Conservation (phyloP, 306 rosid genomes). For the Alnus rubra region DNA sequence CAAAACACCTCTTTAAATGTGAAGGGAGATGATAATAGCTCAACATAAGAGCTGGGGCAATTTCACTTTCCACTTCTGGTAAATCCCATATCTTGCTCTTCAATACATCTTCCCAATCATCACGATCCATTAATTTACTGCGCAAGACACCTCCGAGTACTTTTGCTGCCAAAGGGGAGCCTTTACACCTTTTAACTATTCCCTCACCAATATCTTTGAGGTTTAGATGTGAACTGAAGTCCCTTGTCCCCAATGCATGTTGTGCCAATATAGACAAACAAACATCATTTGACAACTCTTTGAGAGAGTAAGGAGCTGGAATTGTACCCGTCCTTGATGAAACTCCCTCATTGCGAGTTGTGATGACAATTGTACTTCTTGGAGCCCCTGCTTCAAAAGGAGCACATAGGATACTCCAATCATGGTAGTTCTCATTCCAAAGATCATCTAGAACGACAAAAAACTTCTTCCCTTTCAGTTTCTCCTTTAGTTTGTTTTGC, state of each 20-base stretch:
- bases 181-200: not conserved
- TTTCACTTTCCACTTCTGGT: not conserved
- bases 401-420: conserved; percentile 2
- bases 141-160: not conserved
- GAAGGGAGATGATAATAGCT: conserved; percentile 8
- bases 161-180: conserved; percentile 10
- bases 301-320: not conserved
- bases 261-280: conserved; percentile 5
- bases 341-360: not conserved
- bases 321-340: conserved; percentile 3
- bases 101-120: not conserved
- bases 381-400: conserved; percentile 5
- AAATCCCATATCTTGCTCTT: not conserved
- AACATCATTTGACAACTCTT: not conserved
- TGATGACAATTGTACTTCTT: conserved; percentile 9
- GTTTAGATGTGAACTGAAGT: not conserved
- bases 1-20: conserved; percentile 15
- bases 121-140: not conserved
- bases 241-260: not conserved
- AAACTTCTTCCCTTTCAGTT: not conserved
- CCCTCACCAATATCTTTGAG: not conserved
- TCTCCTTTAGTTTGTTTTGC: not conserved
- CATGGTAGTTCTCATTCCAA: not conserved
- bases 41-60: conserved; percentile 1
- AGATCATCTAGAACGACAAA: conserved; percentile 1